Percentiles rank a stretch among this genome's conserved stretches.
Evolutionary conservation across 805 yeast species (phyloP).

Genomic region (Pichia nanzhaoensis): DNA sequence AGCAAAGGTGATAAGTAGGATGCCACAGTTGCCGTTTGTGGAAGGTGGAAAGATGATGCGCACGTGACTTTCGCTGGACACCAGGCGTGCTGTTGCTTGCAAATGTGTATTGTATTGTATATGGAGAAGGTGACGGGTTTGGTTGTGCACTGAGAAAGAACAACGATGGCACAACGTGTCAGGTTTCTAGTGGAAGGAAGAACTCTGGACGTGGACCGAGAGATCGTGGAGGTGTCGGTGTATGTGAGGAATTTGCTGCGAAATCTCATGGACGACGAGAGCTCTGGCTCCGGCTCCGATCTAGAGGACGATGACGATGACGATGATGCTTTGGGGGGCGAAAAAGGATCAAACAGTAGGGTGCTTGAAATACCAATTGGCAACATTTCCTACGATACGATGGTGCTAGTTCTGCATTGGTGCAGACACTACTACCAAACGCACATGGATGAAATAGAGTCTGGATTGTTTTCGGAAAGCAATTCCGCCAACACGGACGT

Average conservation of each 20-base stretch:
- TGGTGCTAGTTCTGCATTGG: slow-evolving; percentile 12
- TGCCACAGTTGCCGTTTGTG: slow-evolving; percentile 2
- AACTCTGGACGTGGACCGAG: slow-evolving; percentile 58
- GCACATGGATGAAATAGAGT: slow-evolving; percentile 1
- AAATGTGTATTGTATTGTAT: too few relatives aligned
- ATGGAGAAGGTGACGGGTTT: not conserved
- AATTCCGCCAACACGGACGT: not conserved
- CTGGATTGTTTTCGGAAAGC: not conserved
- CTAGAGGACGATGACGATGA: not conserved
- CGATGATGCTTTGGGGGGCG: slow-evolving; percentile 1
- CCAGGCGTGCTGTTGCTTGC: too few relatives aligned
- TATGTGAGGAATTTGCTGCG: slow-evolving; percentile 74
- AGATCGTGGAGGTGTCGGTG: slow-evolving; percentile 73
- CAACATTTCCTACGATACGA: slow-evolving; percentile 3
- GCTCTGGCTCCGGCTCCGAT: not conserved
- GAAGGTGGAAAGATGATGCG: not conserved
- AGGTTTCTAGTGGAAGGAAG: slow-evolving; percentile 68
- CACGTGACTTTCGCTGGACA: slow-evolving; percentile 3
- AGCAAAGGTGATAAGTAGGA: not conserved
- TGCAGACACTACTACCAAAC: slow-evolving; percentile 12
- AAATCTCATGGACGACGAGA: slow-evolving; percentile 36
- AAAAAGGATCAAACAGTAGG: not conserved
- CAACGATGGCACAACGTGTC: slow-evolving; percentile 7
- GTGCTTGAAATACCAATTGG: slow-evolving; percentile 11
- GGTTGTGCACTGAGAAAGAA: too few relatives aligned